phyloP scores from a whole-genome alignment of 495 filamentous ascomycete species.

The Talaromyces nanjingensis region DNA sequence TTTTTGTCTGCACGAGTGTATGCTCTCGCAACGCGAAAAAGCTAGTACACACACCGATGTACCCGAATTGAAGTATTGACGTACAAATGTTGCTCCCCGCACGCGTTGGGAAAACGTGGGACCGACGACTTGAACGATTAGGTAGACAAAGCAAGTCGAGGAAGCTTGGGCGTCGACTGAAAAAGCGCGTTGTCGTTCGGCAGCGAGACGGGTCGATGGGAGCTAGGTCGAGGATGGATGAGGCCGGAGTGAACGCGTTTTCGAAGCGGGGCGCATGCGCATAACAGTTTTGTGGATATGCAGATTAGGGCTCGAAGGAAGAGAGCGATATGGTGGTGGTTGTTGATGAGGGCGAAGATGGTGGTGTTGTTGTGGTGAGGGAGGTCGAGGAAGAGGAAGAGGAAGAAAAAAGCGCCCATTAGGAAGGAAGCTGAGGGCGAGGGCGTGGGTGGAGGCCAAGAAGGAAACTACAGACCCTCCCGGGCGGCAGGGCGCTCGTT shows the following conservation, averaged over 20 bases:
- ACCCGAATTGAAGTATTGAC: not conserved
- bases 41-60: not conserved
- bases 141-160: not conserved
- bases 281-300: not conserved
- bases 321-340: not conserved
- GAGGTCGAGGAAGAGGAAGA: constrained; percentile 12
- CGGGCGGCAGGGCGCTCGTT: constrained; percentile 18
- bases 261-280: constrained; percentile 3
- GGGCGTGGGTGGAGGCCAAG: constrained; percentile 17
- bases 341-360: not conserved
- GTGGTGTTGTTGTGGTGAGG: not conserved
- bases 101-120: not conserved
- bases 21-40: not conserved
- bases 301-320: not conserved
- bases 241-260: not conserved
- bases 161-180: not conserved
- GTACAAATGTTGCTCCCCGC: not conserved
- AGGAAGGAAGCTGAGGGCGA: constrained; percentile 10
- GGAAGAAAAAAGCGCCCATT: constrained; percentile 15
- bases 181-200: not conserved
- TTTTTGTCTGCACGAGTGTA: not conserved
- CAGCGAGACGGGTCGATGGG: not conserved
- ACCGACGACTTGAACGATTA: not conserved
- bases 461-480: constrained; percentile 17
- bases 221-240: not conserved